A percentile compares a stretch with the other conserved stretches of the same genome.
These are phyloP conservation scores for Colletotrichum abscissum DNA, from an alignment of 2,329 filamentous ascomycete genomes.

Conservation along the genomic window DNA sequence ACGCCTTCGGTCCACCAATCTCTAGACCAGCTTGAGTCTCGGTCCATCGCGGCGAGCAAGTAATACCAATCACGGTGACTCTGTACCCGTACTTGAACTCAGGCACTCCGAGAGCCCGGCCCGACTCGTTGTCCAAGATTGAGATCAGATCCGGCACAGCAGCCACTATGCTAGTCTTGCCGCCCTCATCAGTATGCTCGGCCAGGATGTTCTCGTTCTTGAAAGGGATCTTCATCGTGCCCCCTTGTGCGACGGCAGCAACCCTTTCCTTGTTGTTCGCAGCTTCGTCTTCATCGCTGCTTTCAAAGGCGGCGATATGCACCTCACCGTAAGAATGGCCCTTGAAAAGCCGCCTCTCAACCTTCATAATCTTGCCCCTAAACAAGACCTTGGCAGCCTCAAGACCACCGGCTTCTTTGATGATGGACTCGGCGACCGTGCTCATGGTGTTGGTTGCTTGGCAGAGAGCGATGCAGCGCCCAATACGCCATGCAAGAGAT, in stretches of 20 bases:
- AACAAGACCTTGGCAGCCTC: slow-evolving; percentile 67
- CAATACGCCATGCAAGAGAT: slow-evolving; percentile 32
- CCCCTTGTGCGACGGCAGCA: slow-evolving; percentile 30
- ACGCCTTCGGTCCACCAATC: slow-evolving; percentile 55
- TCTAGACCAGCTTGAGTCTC: slow-evolving; percentile 58
- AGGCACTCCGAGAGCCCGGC: slow-evolving; percentile 66
- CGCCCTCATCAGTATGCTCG: slow-evolving; percentile 51
- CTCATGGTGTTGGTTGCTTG: slow-evolving; percentile 56
- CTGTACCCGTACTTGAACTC: slow-evolving; percentile 66
- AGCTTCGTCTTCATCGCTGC: slow-evolving; percentile 37
- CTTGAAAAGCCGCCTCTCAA: slow-evolving; percentile 60
- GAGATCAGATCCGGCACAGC: slow-evolving; percentile 68
- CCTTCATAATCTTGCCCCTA: slow-evolving; percentile 69
- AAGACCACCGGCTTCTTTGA: slow-evolving; percentile 66
- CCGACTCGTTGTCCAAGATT: slow-evolving; percentile 66
- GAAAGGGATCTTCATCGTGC: slow-evolving; percentile 42
- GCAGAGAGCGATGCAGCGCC: slow-evolving; percentile 20
- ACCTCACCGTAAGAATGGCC: slow-evolving; percentile 61
- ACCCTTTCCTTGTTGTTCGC: background rate
- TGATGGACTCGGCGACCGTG: slow-evolving; percentile 67
- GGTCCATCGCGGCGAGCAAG: slow-evolving; percentile 65
- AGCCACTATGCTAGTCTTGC: slow-evolving; percentile 51
- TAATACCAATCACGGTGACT: slow-evolving; percentile 64
- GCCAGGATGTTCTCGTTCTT: slow-evolving; percentile 63
- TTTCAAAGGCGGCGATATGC: slow-evolving; percentile 40